phyloP scores from a whole-genome alignment of 108 stramenopile species.

The Nannochloropsis oceanica region DNA sequence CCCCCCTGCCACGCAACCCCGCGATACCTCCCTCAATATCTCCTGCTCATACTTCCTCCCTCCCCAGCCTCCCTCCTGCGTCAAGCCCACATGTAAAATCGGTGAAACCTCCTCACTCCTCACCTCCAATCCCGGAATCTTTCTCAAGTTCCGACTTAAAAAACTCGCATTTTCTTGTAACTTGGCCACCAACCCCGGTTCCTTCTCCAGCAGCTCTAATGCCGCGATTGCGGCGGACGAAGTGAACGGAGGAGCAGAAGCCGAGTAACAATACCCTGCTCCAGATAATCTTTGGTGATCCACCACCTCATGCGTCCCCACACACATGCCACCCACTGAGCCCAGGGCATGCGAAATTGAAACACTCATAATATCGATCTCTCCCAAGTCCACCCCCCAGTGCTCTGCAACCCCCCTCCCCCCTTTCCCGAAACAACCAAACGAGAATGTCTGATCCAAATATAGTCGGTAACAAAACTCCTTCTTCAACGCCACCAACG shows the following conservation, averaged over 20 bases:
- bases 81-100: slow-evolving; percentile 5
- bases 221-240: slow-evolving; percentile 54
- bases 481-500: slow-evolving; percentile 71
- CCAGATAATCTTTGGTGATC: slow-evolving; percentile 93
- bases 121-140: slow-evolving; percentile 11
- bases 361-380: slow-evolving; percentile 76
- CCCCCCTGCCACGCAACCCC: background rate
- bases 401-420: slow-evolving; percentile 61
- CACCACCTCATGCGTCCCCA: slow-evolving; percentile 86
- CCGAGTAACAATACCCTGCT: slow-evolving; percentile 96
- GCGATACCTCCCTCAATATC: background rate
- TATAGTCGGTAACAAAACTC: slow-evolving; percentile 64
- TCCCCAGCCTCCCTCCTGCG: background rate
- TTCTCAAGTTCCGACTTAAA: background rate
- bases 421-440: slow-evolving; percentile 68
- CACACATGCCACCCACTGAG: slow-evolving; percentile 83
- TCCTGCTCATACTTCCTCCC: background rate
- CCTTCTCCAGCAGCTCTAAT: slow-evolving; percentile 25
- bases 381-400: slow-evolving; percentile 46
- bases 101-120: slow-evolving; percentile 12
- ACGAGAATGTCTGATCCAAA: slow-evolving; percentile 81
- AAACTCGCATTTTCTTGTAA: slow-evolving; percentile 18
- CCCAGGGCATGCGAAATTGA: slow-evolving; percentile 81
- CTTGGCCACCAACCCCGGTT: background rate
- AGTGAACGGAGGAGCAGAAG: slow-evolving; percentile 88